A percentile compares a stretch with the other conserved stretches of the same genome.
Conservation (phyloP, 148 eudicot species). For the Agrostemma githago region DNA sequence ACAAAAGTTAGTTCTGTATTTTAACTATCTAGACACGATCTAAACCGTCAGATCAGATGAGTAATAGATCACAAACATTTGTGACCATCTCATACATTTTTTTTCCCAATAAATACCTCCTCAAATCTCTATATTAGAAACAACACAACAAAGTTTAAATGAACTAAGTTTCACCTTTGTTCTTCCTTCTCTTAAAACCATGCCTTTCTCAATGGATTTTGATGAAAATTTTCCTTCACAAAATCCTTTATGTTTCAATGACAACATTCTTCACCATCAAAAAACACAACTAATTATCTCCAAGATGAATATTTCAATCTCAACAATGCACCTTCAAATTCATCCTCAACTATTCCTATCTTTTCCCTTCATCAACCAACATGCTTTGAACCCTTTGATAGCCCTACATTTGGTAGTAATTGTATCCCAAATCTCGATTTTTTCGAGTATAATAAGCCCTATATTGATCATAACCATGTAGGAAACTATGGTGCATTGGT, state of each 20-base stretch:
- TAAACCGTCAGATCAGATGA: constrained; percentile 31
- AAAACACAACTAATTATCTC: constrained; percentile 22
- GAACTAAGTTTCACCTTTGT: constrained; percentile 16
- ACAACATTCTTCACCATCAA: constrained; percentile 26
- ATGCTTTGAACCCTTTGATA: constrained; percentile 35
- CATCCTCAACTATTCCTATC: constrained; percentile 29
- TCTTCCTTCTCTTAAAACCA: constrained; percentile 1
- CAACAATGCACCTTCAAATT: constrained; percentile 27
- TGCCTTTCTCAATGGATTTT: constrained; percentile 35
- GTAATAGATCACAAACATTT: constrained; percentile 18
- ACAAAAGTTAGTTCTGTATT: too few species aligned
- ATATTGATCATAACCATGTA: constrained; percentile 12
- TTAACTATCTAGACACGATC: background rate
- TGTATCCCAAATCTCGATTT: constrained; percentile 33
- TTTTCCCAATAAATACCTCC: constrained; percentile 13
- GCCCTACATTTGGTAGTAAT: constrained; percentile 12
- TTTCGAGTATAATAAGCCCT: constrained; percentile 40
- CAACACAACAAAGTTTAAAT: constrained; percentile 12
- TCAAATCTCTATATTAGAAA: constrained; percentile 3
- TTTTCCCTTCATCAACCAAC: constrained; percentile 28
- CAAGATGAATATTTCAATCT: constrained; percentile 41
- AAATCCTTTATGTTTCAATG: constrained; percentile 17
- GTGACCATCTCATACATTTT: background rate
- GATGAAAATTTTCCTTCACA: constrained; percentile 25
- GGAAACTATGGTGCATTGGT: constrained; percentile 21